Evolutionary conservation across 164 flowering plant genomes (phyloP).

Genomic region (Aristolochia contorta): DNA sequence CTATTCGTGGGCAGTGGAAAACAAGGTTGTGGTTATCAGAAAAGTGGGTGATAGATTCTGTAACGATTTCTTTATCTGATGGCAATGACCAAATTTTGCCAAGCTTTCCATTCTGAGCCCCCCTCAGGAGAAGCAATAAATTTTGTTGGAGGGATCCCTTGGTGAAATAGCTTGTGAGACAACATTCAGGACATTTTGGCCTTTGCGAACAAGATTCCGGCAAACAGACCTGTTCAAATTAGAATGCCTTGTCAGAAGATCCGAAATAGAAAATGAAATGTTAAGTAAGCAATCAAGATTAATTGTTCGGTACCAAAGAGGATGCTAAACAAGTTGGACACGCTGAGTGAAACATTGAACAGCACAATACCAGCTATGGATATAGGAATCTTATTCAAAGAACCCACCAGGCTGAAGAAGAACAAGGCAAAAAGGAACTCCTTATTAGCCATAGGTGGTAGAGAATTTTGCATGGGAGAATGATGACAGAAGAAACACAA

Average conservation of each 20-base stretch:
- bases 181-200: constrained; percentile 54
- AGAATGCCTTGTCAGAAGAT: background rate
- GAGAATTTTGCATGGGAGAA: background rate
- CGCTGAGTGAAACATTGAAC: constrained; percentile 60
- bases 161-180: too few species aligned
- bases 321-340: constrained; percentile 55
- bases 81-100: too few species aligned
- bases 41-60: too few species aligned
- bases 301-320: constrained; percentile 47
- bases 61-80: too few species aligned
- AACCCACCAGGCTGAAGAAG: constrained; percentile 63
- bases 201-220: constrained; percentile 65
- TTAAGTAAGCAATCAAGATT: background rate
- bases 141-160: too few species aligned
- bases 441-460: background rate
- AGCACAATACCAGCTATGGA: constrained; percentile 57
- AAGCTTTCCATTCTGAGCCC: too few species aligned
- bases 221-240: constrained; percentile 51
- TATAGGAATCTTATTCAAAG: constrained; percentile 78
- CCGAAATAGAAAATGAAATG: background rate
- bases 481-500: background rate
- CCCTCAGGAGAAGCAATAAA: too few species aligned
- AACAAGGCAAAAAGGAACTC: background rate
- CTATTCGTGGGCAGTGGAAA: too few species aligned
- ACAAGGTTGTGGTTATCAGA: too few species aligned